These are phyloP conservation scores for Brassica carinata DNA, from an alignment of 345 rosid species.

Conservation along the genomic window DNA sequence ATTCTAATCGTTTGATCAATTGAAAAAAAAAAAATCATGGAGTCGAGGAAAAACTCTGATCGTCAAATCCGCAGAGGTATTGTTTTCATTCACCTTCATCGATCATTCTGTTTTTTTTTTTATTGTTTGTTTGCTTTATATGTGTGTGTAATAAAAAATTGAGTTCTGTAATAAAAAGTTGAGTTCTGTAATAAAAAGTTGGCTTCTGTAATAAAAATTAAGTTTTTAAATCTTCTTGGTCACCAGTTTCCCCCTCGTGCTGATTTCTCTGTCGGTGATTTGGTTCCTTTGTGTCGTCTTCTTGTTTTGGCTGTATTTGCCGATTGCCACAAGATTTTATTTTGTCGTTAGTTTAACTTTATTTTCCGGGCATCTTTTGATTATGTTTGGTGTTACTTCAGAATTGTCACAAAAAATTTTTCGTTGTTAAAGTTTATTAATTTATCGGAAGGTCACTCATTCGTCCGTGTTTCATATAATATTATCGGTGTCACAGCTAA, in stretches of 20 bases:
- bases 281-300: slow-evolving; percentile 3
- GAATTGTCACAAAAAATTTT: slow-evolving; percentile 6
- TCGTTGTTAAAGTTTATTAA: background rate
- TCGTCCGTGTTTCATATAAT: background rate
- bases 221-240: background rate
- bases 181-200: too few relatives aligned
- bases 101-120: background rate
- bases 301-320: slow-evolving; percentile 19
- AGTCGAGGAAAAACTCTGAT: slow-evolving; percentile 66
- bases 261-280: slow-evolving; percentile 26
- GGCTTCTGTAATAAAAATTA: background rate
- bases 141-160: background rate
- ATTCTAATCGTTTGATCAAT: slow-evolving; percentile 29
- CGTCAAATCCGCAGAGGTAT: slow-evolving; percentile 76
- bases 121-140: background rate
- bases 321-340: slow-evolving; percentile 19
- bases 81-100: background rate
- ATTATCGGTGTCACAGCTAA: slow-evolving; percentile 35
- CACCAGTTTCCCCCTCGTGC: background rate
- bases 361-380: background rate
- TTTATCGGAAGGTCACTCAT: background rate
- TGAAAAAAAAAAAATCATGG: slow-evolving; percentile 50
- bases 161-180: background rate
- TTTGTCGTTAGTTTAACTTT: slow-evolving; percentile 39
- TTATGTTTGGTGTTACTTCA: background rate